These are phyloP conservation scores for Colletotrichum falcatum DNA, from an alignment of 2,329 filamentous ascomycete genomes.

Conservation along the genomic window DNA sequence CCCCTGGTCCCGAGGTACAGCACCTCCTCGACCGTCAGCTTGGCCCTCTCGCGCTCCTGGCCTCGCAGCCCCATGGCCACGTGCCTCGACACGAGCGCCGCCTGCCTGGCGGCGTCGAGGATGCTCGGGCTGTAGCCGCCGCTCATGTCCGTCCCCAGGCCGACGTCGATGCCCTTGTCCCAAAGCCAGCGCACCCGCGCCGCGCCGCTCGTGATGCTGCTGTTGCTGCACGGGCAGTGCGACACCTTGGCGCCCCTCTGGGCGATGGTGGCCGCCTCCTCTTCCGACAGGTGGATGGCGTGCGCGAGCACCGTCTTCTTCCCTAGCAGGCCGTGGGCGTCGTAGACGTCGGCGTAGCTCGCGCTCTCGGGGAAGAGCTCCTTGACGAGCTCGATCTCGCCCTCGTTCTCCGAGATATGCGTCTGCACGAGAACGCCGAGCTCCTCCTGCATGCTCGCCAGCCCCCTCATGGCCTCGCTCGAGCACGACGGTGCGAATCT, in stretches of 20 bases:
- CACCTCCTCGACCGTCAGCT: slow-evolving; percentile 86
- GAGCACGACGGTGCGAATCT: slow-evolving; percentile 75
- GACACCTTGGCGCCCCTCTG: slow-evolving; percentile 73
- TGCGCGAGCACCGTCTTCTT: slow-evolving; percentile 86
- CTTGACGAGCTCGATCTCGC: slow-evolving; percentile 78
- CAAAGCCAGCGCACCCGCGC: slow-evolving; percentile 81
- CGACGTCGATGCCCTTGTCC: slow-evolving; percentile 80
- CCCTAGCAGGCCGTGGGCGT: slow-evolving; percentile 76
- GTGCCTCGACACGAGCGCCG: slow-evolving; percentile 81
- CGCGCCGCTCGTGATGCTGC: slow-evolving; percentile 81
- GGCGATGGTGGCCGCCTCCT: slow-evolving; percentile 75
- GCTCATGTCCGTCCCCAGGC: slow-evolving; percentile 90
- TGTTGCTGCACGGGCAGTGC: slow-evolving; percentile 92
- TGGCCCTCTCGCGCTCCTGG: slow-evolving; percentile 62
- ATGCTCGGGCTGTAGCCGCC: slow-evolving; percentile 88
- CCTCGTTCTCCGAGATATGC: slow-evolving; percentile 86
- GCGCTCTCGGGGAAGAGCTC: slow-evolving; percentile 73
- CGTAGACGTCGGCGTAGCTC: slow-evolving; percentile 85
- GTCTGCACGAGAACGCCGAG: slow-evolving; percentile 82
- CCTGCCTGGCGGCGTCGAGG: slow-evolving; percentile 85
- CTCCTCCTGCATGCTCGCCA: slow-evolving; percentile 74
- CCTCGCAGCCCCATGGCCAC: slow-evolving; percentile 66
- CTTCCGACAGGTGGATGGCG: slow-evolving; percentile 78
- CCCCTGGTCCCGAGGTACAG: slow-evolving; percentile 90
- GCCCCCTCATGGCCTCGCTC: slow-evolving; percentile 66